Base-by-base conservation (phyloP, 768 basidiomycete species). In the Gautieria morchelliformis region DNA sequence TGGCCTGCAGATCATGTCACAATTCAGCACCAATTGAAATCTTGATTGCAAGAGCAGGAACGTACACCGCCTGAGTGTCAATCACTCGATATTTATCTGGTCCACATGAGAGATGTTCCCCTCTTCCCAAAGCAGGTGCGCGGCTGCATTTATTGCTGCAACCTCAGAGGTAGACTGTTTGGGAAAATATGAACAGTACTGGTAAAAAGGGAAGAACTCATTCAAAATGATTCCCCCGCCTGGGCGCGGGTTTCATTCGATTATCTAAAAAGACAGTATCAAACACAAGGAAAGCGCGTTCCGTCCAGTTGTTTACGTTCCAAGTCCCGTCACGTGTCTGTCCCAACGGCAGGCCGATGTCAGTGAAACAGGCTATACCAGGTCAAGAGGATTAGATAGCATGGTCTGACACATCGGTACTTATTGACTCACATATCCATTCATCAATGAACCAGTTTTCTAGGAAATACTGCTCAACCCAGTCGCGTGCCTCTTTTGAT, bases 261-360 rank as follows among this genome's bases (percentile, higher is more conserved):
- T 60, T 63, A 19, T 59, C 62, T 1, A 63, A 53, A 37, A 63
- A 63, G 4, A 63, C 58, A 32, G 56, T 58, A 20, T 63, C 60
- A 27, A 63, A 63, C n/a, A 60, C 58, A 20, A 58, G 56, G 58
- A 63, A n/a, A 63, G 60, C 56, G 20, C 52, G 41, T 41, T 63
- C 62, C 0, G 56, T 58, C 62, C 62, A 63, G 42, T 63, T 63
- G 48, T 63, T 63, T n/a, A n/a, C n/a, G n/a, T n/a, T n/a, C n/a
- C n/a, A n/a, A n/a, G n/a, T n/a, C n/a, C n/a, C n/a, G n/a, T n/a
- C 8, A 59, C 59, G 9, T 56, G 56, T 63, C 8, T 58, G 60
- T 4, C 60, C 60, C 6, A 3, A 5, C 2, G 59, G 62, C 1
- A 63, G 24, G 10, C 60, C 59, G 15, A 63, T 63, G 19, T 63